Conservation (phyloP, 78 protist genomes). For the Cyanophora paradoxa region DNA sequence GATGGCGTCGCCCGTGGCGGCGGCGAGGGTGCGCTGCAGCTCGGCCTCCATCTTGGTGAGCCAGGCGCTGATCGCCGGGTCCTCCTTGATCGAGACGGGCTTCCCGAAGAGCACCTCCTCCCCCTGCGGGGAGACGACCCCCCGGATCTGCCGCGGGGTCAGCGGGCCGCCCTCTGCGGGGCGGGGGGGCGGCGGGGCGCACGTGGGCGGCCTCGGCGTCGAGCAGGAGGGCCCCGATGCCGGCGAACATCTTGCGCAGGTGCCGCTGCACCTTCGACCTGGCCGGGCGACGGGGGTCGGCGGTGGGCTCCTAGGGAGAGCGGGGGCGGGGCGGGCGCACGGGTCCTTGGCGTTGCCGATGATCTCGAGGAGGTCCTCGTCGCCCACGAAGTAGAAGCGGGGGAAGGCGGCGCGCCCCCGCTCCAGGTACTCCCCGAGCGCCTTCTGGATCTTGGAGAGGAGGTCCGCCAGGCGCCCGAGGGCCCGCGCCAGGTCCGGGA, state of each 20-base stretch:
- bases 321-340: neutral
- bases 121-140: slow-evolving; percentile 72
- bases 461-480: slow-evolving; percentile 74
- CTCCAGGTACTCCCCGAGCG: slow-evolving; percentile 92
- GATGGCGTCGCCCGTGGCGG: neutral
- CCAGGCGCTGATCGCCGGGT: slow-evolving; percentile 76
- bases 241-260: slow-evolving; percentile 94
- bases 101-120: slow-evolving; percentile 69
- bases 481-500: slow-evolving; percentile 47
- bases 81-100: slow-evolving; percentile 5
- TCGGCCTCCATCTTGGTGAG: slow-evolving; percentile 30
- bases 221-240: slow-evolving; percentile 48
- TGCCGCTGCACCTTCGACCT: slow-evolving; percentile 73
- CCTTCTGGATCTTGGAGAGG: slow-evolving; percentile 85
- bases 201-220: slow-evolving; percentile 10
- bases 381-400: slow-evolving; percentile 98
- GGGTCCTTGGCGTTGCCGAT: slow-evolving; percentile 83
- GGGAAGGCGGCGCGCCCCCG: slow-evolving; percentile 89
- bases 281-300: neutral
- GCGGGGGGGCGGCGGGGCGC: too few relatives aligned
- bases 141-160: too few relatives aligned
- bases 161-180: too few relatives aligned
- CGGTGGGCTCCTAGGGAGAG: neutral
- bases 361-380: slow-evolving; percentile 97
- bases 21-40: slow-evolving; percentile 11